Percentiles rank a stretch among this genome's conserved stretches.
phyloP scores from a whole-genome alignment of 331 rosid species.

The Malus hybrid region DNA sequence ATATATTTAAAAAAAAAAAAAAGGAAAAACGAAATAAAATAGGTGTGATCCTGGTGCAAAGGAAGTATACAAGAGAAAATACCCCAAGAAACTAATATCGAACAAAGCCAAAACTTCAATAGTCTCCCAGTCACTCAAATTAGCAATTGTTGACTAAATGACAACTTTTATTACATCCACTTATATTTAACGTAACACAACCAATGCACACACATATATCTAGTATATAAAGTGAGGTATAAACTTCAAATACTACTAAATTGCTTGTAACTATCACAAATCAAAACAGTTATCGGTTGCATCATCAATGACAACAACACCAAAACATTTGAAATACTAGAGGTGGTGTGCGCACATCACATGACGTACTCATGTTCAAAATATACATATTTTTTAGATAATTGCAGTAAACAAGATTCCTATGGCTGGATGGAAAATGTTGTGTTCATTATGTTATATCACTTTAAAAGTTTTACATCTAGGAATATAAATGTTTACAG shows the following conservation, averaged over 20 bases:
- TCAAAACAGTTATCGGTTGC: neutral
- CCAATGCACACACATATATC: neutral
- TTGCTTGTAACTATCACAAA: neutral
- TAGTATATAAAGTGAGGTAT: neutral
- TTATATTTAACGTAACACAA: neutral
- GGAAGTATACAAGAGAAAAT: neutral
- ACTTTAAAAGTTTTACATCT: neutral
- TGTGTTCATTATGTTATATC: neutral
- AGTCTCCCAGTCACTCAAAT: neutral
- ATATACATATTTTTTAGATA: neutral
- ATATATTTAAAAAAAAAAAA: neutral
- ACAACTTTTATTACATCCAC: neutral
- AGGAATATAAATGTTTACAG: neutral
- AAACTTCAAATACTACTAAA: neutral
- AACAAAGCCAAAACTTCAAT: neutral
- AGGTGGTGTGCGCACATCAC: no score
- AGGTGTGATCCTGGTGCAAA: neutral
- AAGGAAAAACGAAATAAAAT: neutral
- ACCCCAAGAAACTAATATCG: neutral
- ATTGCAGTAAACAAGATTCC: neutral
- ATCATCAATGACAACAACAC: neutral
- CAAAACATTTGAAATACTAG: neutral
- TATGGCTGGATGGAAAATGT: neutral
- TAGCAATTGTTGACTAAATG: neutral
- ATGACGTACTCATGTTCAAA: no score